phyloP scores from a whole-genome alignment of 768 basidiomycete genomes.

The Mycena latifolia region DNA sequence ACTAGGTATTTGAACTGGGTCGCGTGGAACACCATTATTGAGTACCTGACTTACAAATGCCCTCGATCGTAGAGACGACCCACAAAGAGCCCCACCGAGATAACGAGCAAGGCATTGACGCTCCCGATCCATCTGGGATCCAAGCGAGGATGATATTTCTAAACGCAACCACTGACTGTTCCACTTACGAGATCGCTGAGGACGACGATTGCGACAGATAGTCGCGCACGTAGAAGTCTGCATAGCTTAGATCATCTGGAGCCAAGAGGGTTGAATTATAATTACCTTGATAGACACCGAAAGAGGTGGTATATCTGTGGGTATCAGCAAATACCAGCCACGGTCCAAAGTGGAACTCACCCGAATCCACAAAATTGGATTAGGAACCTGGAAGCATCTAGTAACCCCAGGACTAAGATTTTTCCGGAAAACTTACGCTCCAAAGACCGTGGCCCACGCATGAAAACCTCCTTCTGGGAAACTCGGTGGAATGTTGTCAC shows the following conservation, averaged over 20 bases:
- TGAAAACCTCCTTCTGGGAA: background rate
- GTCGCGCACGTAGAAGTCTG: slow-evolving; percentile 50
- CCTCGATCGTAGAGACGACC: slow-evolving; percentile 63
- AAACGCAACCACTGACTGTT: background rate
- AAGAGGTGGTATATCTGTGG: slow-evolving; percentile 51
- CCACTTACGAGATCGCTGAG: slow-evolving; percentile 49
- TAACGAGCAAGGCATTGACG: slow-evolving; percentile 56
- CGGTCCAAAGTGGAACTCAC: slow-evolving; percentile 30
- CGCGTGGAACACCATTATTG: too few relatives aligned
- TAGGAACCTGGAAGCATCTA: slow-evolving; percentile 30
- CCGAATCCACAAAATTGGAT: slow-evolving; percentile 57
- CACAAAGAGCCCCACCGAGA: slow-evolving; percentile 53
- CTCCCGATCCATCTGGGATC: slow-evolving; percentile 56
- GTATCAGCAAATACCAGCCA: background rate
- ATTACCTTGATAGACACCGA: slow-evolving; percentile 49
- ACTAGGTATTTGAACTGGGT: slow-evolving; percentile 21
- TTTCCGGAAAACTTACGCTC: background rate
- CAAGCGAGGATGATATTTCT: background rate
- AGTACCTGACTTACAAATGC: slow-evolving; percentile 55
- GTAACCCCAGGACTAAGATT: background rate
- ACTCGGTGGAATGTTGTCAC: too few relatives aligned
- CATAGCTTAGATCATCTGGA: background rate
- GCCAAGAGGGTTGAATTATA: background rate
- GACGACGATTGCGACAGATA: slow-evolving; percentile 50
- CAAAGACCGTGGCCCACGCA: background rate